phyloP scores from a whole-genome alignment of 2,329 filamentous ascomycete species.

The Microsporum audouinii region DNA sequence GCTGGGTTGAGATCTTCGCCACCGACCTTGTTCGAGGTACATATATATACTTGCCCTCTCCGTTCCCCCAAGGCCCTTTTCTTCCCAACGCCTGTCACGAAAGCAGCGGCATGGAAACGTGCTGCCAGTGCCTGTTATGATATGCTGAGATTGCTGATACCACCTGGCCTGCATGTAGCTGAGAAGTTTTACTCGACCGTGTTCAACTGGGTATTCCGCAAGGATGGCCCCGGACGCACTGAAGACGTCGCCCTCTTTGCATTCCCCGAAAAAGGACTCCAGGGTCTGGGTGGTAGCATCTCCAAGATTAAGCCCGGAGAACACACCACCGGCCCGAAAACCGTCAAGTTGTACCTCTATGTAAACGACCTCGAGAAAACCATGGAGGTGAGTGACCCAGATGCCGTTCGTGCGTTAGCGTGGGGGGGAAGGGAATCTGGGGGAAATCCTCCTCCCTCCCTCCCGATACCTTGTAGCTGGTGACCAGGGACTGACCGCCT shows the following conservation, averaged over 20 bases:
- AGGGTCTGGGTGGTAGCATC: slow-evolving; percentile 14
- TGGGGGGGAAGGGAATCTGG: neutral
- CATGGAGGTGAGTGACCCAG: slow-evolving; percentile 11
- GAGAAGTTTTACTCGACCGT: slow-evolving; percentile 17
- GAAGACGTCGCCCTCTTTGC: slow-evolving; percentile 15
- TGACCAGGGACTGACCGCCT: neutral
- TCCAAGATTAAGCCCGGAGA: slow-evolving; percentile 12
- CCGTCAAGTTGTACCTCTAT: slow-evolving; percentile 16
- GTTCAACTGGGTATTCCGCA: slow-evolving; percentile 18
- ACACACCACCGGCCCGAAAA: slow-evolving; percentile 8
- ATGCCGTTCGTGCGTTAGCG: neutral
- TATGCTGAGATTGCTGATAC: neutral
- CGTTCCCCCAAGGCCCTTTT: neutral
- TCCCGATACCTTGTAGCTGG: neutral
- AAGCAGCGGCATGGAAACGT: neutral
- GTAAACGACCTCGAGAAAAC: slow-evolving; percentile 16
- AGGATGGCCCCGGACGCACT: slow-evolving; percentile 8
- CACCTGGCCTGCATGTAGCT: slow-evolving; percentile 8
- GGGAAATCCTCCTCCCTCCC: neutral
- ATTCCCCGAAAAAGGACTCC: slow-evolving; percentile 11
- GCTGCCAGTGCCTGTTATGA: neutral
- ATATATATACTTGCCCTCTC: too few relatives aligned
- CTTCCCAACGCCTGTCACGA: neutral
- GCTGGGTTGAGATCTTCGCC: slow-evolving; percentile 7
- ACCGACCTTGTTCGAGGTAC: slow-evolving; percentile 8